phyloP scores from a whole-genome alignment of 805 yeast genomes.

The Ascoidea rubescens region DNA sequence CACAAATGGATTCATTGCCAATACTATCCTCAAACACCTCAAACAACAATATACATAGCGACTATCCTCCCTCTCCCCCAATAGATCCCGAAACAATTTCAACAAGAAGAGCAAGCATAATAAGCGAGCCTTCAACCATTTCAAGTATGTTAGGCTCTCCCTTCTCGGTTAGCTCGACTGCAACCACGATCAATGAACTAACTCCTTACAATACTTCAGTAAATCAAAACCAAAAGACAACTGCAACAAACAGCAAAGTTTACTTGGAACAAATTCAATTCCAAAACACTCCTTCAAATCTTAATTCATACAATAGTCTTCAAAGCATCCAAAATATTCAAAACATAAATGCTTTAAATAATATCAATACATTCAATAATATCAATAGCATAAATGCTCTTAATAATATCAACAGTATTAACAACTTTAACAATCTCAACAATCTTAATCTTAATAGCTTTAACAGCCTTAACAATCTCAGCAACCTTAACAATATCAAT shows the following conservation, averaged over 20 bases:
- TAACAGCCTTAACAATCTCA: background rate
- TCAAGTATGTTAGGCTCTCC: background rate
- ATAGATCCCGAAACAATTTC: background rate
- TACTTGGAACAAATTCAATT: background rate
- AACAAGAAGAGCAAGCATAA: background rate
- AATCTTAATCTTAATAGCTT: background rate
- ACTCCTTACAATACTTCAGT: background rate
- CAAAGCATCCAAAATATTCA: background rate
- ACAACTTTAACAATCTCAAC: too few species aligned
- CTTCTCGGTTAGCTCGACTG: background rate
- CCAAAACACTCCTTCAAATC: too few species aligned
- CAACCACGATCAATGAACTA: background rate
- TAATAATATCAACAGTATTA: too few species aligned
- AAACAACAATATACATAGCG: background rate
- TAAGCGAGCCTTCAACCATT: background rate
- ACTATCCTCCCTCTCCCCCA: background rate
- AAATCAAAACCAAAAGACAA: background rate
- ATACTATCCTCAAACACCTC: background rate
- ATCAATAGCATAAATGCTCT: too few species aligned
- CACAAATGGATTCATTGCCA: too few species aligned
- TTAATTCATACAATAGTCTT: too few species aligned
- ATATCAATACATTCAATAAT: background rate
- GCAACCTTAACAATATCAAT: background rate
- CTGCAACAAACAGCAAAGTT: too few species aligned
- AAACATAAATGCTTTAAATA: too few species aligned